These are phyloP conservation scores for Zygosaccharomyces kombuchaensis DNA, from an alignment of 805 yeast species.

Conservation along the genomic window DNA sequence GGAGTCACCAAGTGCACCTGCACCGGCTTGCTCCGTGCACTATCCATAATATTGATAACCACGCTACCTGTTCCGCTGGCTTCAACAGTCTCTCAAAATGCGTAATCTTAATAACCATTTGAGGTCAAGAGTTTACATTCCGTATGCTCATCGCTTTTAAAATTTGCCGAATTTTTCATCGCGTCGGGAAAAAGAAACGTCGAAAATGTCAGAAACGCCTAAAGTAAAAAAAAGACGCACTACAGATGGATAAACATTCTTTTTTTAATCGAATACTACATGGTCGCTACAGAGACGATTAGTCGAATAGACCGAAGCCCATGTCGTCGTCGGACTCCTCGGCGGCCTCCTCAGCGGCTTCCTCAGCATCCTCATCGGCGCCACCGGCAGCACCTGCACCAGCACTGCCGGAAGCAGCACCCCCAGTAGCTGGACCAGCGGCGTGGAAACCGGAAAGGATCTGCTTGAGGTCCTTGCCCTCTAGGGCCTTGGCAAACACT, in stretches of 20 bases:
- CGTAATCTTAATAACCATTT: background rate
- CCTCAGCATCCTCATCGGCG: slow-evolving; percentile 51
- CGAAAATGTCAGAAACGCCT: slow-evolving; percentile 1
- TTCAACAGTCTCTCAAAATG: background rate
- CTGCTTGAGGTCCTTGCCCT: slow-evolving; percentile 73
- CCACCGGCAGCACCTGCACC: slow-evolving; percentile 44
- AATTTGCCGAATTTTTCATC: background rate
- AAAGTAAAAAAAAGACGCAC: background rate
- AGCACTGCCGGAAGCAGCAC: slow-evolving; percentile 44
- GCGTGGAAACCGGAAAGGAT: slow-evolving; percentile 56
- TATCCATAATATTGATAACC: slow-evolving; percentile 4
- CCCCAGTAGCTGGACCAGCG: slow-evolving; percentile 43
- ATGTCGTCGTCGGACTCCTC: slow-evolving; percentile 81
- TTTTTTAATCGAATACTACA: slow-evolving; percentile 1
- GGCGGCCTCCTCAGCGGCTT: slow-evolving; percentile 52
- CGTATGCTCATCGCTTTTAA: background rate
- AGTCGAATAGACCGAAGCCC: slow-evolving; percentile 93
- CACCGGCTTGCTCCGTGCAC: slow-evolving; percentile 7
- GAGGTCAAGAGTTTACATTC: background rate
- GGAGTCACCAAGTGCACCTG: slow-evolving; percentile 24
- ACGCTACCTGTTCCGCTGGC: background rate
- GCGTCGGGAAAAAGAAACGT: slow-evolving; percentile 4
- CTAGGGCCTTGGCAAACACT: slow-evolving; percentile 76
- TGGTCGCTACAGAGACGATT: slow-evolving; percentile 33
- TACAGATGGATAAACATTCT: background rate